Evolutionary conservation across 441 rosid species (phyloP), one percentile per base, ranked within the genome.

Genomic region (Eugenia klotzschiana): DNA sequence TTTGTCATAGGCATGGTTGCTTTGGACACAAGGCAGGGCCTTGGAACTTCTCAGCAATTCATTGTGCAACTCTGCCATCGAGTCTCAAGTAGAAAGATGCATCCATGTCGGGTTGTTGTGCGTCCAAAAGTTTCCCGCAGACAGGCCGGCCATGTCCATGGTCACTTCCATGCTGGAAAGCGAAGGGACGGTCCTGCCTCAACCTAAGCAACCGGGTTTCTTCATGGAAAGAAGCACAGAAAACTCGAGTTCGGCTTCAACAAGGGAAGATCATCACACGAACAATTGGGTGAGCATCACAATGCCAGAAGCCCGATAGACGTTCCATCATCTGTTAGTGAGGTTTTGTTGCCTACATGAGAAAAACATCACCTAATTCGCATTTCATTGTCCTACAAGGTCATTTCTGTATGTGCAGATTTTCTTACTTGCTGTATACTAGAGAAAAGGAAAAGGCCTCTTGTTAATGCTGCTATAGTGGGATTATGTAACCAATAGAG

Each of bases 111-210:
- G 56, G 22, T 80, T 84, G 80, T 72, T 72, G 16, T 84, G 86
- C 22, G 15, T 84, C 40, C 74, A 84, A 64, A 84, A 84, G 57
- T 84, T 51, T 18, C 85, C 87, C 1, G 79, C 85, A 46, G 82
- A 90, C 18, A 72, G 89, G 74, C 90, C 88, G 3, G 74, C 80
- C 56, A 87, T 86, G 91, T 85, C 89, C 3, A 51, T 51, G 49
- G 87, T 88, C 11, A 85, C 84, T 55, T 29, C 80, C 25, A 88
- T 86, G 88, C 81, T 85, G 46, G 80, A 43, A 6, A 84, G 80
- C 33, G 83, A 87, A 74, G 83, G 56, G 51, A 26, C 18, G 80
- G 40, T 53, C 22, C 60, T 83, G 60, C 84, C 88, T 29, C 80
- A 72, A 16, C 88, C 89, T 16, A 88, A 73, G 80, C 84, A 87